Evolutionary conservation across 805 yeast genomes (phyloP).

Genomic region (Saturnispora galanensis): DNA sequence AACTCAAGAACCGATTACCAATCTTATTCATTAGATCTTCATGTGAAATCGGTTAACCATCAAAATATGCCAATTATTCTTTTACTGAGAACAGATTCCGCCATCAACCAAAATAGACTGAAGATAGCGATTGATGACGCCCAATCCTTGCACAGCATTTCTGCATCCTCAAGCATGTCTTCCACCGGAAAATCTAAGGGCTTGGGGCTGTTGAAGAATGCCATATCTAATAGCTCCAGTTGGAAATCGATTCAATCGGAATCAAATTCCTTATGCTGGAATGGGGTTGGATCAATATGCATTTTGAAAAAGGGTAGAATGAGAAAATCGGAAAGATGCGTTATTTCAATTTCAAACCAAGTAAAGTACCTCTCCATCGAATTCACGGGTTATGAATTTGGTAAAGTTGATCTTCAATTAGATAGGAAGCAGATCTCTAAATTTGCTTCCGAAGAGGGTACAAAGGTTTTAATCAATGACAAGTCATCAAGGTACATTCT

Average conservation of each 20-base stretch:
- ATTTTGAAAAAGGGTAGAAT: conserved; percentile 5
- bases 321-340: conserved; percentile 12
- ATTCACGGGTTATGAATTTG: conserved; percentile 14
- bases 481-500: conserved; percentile 6
- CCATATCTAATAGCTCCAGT: conserved; percentile 6
- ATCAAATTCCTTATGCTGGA: conserved; percentile 2
- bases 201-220: not conserved
- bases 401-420: conserved; percentile 8
- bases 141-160: not conserved
- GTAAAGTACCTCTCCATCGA: conserved; percentile 1
- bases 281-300: conserved; percentile 3
- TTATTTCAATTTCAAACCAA: conserved; percentile 5
- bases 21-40: conserved; percentile 13
- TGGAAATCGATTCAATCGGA: conserved; percentile 5
- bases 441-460: not conserved
- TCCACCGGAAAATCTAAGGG: not conserved
- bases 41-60: conserved; percentile 9
- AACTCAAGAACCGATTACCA: conserved; percentile 5
- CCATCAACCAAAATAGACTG: not conserved
- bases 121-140: conserved; percentile 2
- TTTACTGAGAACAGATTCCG: conserved; percentile 10
- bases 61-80: conserved; percentile 4
- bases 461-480: conserved; percentile 3
- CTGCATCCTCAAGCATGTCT: not conserved
- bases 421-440: not conserved